Evolutionary conservation across 176 grass and related monocot genomes (phyloP).

Genomic region (Dendrocalamus sinicus): DNA sequence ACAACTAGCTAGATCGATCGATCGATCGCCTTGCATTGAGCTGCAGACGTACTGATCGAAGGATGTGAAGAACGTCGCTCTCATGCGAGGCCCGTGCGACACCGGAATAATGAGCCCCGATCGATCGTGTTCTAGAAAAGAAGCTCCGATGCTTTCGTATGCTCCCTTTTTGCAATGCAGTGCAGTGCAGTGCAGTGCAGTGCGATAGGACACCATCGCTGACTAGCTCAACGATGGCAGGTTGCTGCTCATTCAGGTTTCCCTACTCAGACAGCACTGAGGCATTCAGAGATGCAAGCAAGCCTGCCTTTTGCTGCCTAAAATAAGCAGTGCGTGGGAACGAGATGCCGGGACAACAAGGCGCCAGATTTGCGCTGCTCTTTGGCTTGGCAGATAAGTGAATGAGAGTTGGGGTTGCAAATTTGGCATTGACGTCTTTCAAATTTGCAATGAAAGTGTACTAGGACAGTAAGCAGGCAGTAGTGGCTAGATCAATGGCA

Average conservation of each 20-base stretch:
- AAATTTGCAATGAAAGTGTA: no score
- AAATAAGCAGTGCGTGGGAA: slow-evolving; percentile 34
- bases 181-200: neutral
- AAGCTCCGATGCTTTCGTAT: neutral
- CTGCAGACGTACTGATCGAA: no score
- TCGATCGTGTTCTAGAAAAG: no score
- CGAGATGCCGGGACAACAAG: slow-evolving; percentile 38
- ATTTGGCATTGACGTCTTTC: slow-evolving; percentile 33
- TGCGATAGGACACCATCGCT: neutral
- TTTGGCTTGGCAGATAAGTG: neutral
- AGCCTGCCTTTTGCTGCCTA: slow-evolving; percentile 32
- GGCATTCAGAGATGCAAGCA: neutral
- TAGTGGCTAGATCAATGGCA: slow-evolving; percentile 16
- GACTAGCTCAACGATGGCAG: slow-evolving; percentile 24
- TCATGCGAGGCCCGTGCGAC: no score
- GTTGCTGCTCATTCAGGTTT: slow-evolving; percentile 49
- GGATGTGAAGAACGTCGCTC: no score
- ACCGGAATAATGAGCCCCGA: no score
- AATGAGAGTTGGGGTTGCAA: slow-evolving; percentile 1
- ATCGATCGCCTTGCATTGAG: neutral
- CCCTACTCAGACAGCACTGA: slow-evolving; percentile 50
- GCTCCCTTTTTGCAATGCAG: neutral
- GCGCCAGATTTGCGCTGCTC: slow-evolving; percentile 11
- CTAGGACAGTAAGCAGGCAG: no score
- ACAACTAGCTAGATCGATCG: neutral